A percentile compares a stretch with the other conserved stretches of the same genome.
Conservation (phyloP, 208 protist species). For the Wallacemonas sp. region DNA sequence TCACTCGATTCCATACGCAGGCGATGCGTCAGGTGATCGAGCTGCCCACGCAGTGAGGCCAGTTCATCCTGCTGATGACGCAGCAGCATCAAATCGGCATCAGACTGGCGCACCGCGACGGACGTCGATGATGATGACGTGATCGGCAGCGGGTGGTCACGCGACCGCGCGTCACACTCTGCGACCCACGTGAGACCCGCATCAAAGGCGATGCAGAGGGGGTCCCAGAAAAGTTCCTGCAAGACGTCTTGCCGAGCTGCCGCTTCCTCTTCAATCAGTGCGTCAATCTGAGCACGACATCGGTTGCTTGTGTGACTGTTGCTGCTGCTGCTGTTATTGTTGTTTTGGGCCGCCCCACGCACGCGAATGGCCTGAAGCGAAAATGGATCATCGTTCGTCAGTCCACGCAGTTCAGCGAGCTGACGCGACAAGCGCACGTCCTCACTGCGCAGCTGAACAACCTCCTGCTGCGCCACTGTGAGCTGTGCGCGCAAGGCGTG, state of each 20-base stretch:
- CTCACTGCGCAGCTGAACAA: constrained; percentile 64
- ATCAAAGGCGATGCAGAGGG: constrained; percentile 85
- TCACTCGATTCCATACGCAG: constrained; percentile 47
- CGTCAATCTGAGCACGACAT: too few relatives aligned
- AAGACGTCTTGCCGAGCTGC: constrained; percentile 55
- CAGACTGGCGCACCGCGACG: constrained; percentile 17
- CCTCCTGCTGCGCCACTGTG: constrained; percentile 38
- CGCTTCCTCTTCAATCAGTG: constrained; percentile 43
- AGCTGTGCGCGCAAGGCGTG: constrained; percentile 22
- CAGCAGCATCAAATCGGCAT: constrained; percentile 58
- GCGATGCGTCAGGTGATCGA: constrained; percentile 48
- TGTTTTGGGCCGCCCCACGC: neutral
- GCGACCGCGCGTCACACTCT: neutral
- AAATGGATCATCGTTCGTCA: constrained; percentile 20
- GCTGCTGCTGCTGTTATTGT: neutral
- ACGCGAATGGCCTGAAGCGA: neutral
- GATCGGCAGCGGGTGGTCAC: too few relatives aligned
- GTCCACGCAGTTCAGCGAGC: constrained; percentile 25
- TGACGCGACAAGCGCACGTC: constrained; percentile 48
- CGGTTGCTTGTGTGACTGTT: too few relatives aligned
- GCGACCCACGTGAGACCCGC: constrained; percentile 80
- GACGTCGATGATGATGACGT: too few relatives aligned
- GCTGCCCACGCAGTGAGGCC: constrained; percentile 26
- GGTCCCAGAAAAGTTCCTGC: constrained; percentile 76
- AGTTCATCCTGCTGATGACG: constrained; percentile 58